phyloP scores from a whole-genome alignment of 306 rosid genomes.

The Malus orientalis region DNA sequence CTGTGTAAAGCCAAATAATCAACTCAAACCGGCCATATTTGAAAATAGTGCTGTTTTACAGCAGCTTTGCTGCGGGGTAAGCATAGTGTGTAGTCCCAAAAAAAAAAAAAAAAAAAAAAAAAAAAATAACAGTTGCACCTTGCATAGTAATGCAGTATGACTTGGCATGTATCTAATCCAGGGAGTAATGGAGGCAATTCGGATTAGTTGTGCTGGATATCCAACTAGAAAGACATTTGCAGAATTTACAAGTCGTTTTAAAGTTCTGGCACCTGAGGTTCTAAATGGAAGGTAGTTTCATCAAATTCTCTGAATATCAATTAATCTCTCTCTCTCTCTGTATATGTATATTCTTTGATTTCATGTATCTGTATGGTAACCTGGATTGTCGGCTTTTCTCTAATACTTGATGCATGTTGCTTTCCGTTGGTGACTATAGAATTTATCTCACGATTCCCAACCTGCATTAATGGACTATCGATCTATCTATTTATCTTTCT shows the following conservation, averaged over 20 bases:
- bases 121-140: not conserved
- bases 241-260: slow-evolving; percentile 73
- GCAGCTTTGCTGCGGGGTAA: slow-evolving; percentile 92
- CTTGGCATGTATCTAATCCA: slow-evolving; percentile 19
- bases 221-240: slow-evolving; percentile 79
- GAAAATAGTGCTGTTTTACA: slow-evolving; percentile 73
- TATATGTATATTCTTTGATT: not conserved
- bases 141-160: slow-evolving; percentile 2
- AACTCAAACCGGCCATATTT: slow-evolving; percentile 79
- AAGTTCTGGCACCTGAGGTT: slow-evolving; percentile 56
- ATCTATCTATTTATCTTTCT: not conserved
- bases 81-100: slow-evolving; percentile 20
- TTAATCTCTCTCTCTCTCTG: not conserved
- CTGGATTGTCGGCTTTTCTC: not conserved
- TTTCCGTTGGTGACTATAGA: not conserved
- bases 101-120: no score
- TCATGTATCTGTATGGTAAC: not conserved
- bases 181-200: slow-evolving; percentile 99
- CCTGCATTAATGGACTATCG: not conserved
- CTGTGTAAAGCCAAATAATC: slow-evolving; percentile 90
- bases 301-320: not conserved
- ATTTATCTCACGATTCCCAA: not conserved
- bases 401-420: not conserved
- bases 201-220: slow-evolving; percentile 97
- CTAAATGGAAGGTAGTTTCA: slow-evolving; percentile 51